Base-by-base conservation (phyloP, 1,284 basidiomycete genomes). In the Boletus austroedulis region DNA sequence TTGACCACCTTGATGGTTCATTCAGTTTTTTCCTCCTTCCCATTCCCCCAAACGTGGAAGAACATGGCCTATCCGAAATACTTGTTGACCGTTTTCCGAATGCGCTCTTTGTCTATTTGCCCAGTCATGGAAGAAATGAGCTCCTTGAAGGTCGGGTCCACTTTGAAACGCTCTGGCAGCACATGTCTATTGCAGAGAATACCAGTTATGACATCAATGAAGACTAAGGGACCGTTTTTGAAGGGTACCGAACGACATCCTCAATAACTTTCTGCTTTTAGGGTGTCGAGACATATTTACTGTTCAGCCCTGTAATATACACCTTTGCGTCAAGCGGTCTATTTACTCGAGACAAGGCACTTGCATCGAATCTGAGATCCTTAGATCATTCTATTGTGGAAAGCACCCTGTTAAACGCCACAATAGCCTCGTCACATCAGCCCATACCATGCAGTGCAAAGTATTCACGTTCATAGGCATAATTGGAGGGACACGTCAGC, bases 11-110 rank as follows among this genome's bases (percentile, higher is more conserved):
- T 44, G 43, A 58, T 24, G 47, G 47, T n/a, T 58, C 46, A 5
- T 43, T 55, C 15, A 4, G 17, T 21, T 43, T 54, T n/a, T 47
- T 46, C 52, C n/a, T 54, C 38, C 24, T 11, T 50, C 19, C 55
- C 55, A 34, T 53, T 29, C 17, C 50, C 57, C 57, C 57, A 55
- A 8, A 55, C 53, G 5, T 58, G 57, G 11, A 53, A 58, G 24
- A 58, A 32, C 43, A 48, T 58, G 24, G 46, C 43, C 11, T 50
- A 55, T 50, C 34, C 28, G 43, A 58, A 58, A 31, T 49, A 58
- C 15, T 45, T 31, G 17, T 2, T 21, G 43, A 51, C 44, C 2
- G 23, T 19, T 21, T 29, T 23, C 12, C 15, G 28, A 17, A 58
- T 51, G 8, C 29, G 48, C 14, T 34, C 53, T n/a, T 46, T 19